phyloP scores from a whole-genome alignment of 768 basidiomycete genomes.

The Boletus rubroflammeus region DNA sequence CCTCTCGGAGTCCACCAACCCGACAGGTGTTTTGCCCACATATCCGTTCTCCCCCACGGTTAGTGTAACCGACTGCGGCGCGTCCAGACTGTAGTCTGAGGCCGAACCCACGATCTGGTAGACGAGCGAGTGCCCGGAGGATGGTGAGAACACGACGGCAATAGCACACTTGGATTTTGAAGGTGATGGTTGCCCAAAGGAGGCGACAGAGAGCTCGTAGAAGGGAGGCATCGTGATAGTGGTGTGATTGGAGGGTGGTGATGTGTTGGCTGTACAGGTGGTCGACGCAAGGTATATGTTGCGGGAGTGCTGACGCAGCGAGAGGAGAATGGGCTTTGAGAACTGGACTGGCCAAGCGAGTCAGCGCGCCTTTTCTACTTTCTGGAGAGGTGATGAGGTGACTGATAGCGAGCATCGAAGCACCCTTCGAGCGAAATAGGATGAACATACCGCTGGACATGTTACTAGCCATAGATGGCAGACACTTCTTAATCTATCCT shows the following conservation, averaged over 20 bases:
- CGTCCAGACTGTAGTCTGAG: slow-evolving; percentile 30
- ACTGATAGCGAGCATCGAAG: slow-evolving; percentile 14
- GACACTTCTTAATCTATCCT: slow-evolving; percentile 28
- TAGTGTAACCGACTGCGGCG: slow-evolving; percentile 32
- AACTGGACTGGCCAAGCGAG: not conserved
- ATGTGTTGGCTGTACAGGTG: not conserved
- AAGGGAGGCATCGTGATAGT: slow-evolving; percentile 29
- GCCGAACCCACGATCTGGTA: slow-evolving; percentile 30
- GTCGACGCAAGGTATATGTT: not conserved
- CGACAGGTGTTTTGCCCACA: slow-evolving; percentile 20
- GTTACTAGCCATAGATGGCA: slow-evolving; percentile 21
- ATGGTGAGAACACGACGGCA: slow-evolving; percentile 26
- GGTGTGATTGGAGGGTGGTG: not conserved
- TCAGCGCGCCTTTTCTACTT: slow-evolving; percentile 22
- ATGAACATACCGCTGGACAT: slow-evolving; percentile 13
- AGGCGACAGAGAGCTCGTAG: slow-evolving; percentile 31
- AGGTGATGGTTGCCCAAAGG: slow-evolving; percentile 22
- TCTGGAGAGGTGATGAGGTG: slow-evolving; percentile 9
- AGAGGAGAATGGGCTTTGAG: not conserved
- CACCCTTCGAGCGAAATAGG: slow-evolving; percentile 19
- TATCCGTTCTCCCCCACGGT: slow-evolving; percentile 30
- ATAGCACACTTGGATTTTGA: slow-evolving; percentile 26
- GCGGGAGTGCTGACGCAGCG: not conserved
- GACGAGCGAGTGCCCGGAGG: slow-evolving; percentile 28
- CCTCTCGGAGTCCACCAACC: slow-evolving; percentile 27